Evolutionary conservation across 148 eudicot species (phyloP), one percentile per base, ranked within the genome.

Genomic region (Fallopia convolvulus): DNA sequence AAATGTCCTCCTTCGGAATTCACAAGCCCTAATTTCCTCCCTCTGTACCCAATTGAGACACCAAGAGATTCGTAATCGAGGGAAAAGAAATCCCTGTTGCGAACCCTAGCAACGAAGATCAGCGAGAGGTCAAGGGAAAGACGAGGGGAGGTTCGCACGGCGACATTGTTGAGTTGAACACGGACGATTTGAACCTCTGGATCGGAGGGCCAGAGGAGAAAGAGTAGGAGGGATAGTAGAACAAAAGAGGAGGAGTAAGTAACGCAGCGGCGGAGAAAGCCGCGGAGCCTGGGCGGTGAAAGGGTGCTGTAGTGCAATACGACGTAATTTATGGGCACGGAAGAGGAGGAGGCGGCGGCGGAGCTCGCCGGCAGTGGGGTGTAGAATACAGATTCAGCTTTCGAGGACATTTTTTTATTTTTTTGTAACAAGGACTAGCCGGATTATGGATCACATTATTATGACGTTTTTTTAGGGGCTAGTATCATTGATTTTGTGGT

Each of bases 181-280:
- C 91, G 89, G 80, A 76, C 79, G 82, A 88, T 75, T 78, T 74
- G 52, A 76, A 88, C 82, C 21, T 52, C n/a, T 0, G 91, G 91
- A 20, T 88, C 81, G 75, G 89, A 81, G 3, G 91, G 91, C 81
- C 65, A 88, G 65, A 88, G 79, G 76, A 88, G 73, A 83, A 46
- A 80, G 68, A 65, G 12, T 53, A 70, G n/a, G 72, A 60, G 10
- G 33, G 52, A 11, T 23, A 79, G 50, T 68, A 79, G 74, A 48
- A 73, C 0, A 79, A 84, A 14, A 41, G 66, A 11, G 61, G 82
- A 4, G 66, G 77, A 15, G 81, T 79, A 53, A 77, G 79, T 72
- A 74, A 83, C 73, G 81, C 77, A 53, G 76, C 4, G 15, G 55
- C 21, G 80, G 81, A 12, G 68, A 61, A 9, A 9, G 68, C 17